Base-by-base conservation (phyloP, 2,329 filamentous ascomycete species). In the Aspergillus quadrilineatus region DNA sequence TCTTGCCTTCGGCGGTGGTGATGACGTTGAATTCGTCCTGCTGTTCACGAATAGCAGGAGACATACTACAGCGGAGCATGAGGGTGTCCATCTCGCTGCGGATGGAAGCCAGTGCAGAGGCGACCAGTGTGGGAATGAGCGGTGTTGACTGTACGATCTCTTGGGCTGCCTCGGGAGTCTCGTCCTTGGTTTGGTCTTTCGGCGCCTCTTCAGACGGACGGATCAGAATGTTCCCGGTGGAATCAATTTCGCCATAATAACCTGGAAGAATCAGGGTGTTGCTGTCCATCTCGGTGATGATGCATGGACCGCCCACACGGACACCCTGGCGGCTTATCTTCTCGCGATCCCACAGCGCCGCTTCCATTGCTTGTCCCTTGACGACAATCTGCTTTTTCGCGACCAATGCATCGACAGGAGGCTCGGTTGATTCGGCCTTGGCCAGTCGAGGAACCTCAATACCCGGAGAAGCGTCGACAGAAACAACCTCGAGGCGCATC, bases 11-110 rank as follows among this genome's bases (percentile, higher is more conserved):
- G 0, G 70, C 68, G 42, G 79, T 78, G 4, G 79, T 80, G 50
- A 81, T 79, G n/a, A 81, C 78, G 32, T 81, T 81, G 66, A 80
- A 81, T 57, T 81, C 79, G 29, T 81, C 79, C 58, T 81, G 79
- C 48, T 81, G 78, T 50, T 81, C 79, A 15, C 79, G 72, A 42
- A 81, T 80, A 0, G 77, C 78, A 0, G 79, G 79, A 2, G 77
- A 79, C 78, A 81, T 80, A 42, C 77, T 76, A 52, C 77, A 79
- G 7, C 79, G 73, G n/a, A 80, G 71, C 73, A 81, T 79, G 32
- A 80, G 68, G 0, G 75, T 77, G 55, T 81, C 79, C 79, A 81
- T 81, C 57, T 81, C 79, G 29, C 74, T 71, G 36, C 79, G 71
- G 14, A 67, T 79, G 0, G 78, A 79, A 7, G 73, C 75, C 8